Evolutionary conservation across 805 yeast genomes (phyloP).

Genomic region (Suhomyces prunicola): DNA sequence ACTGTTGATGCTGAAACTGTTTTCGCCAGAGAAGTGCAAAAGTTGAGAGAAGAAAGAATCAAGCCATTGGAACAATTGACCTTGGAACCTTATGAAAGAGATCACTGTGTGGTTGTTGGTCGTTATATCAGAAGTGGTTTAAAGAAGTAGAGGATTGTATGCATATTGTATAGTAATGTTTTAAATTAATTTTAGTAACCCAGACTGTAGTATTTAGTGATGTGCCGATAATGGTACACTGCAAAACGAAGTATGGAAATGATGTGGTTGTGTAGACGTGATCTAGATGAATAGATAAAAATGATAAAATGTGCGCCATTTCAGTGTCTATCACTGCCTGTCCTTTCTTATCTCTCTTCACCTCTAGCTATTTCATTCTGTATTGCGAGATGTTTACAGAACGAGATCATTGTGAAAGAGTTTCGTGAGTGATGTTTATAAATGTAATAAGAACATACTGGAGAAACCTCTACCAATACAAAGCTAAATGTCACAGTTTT

Average conservation of each 20-base stretch:
- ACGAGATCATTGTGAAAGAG: no score
- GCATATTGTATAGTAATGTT: constrained; percentile 3
- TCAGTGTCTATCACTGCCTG: not conserved
- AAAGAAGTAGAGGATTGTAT: constrained; percentile 34
- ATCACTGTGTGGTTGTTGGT: constrained; percentile 98
- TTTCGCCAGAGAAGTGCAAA: constrained; percentile 98
- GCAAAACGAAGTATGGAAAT: not conserved
- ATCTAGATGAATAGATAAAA: not conserved
- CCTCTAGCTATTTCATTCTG: not conserved
- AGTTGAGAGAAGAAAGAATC: constrained; percentile 97
- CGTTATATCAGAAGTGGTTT: constrained; percentile 89
- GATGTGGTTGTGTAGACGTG: not conserved
- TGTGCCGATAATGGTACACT: not conserved
- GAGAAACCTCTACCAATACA: not conserved
- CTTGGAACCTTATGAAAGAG: constrained; percentile 99
- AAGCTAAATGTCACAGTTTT: not conserved
- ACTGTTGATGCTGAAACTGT: constrained; percentile 99
- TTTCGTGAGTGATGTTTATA: no score
- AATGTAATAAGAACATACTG: not conserved
- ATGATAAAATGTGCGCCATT: not conserved
- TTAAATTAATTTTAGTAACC: not conserved
- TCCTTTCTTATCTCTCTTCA: not conserved
- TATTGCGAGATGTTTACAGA: not conserved
- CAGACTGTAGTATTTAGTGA: not conserved
- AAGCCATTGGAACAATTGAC: constrained; percentile 98